Base-by-base conservation (phyloP, 1,139 yeast genomes). In the Zygosaccharomyces pseudobailii region DNA sequence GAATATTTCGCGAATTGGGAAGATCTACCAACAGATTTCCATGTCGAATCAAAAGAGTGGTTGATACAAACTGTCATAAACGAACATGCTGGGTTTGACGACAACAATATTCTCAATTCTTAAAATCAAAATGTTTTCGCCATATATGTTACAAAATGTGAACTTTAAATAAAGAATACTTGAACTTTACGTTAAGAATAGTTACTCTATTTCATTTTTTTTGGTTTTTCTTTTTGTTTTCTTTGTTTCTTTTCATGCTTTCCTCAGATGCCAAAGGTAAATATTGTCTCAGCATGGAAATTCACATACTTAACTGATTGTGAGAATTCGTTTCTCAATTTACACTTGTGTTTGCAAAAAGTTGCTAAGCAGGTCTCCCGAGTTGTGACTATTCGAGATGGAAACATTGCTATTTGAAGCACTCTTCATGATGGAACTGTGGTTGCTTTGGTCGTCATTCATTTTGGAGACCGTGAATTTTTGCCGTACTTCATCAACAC, bases 1-100 rank as follows among this genome's bases (percentile, higher is more conserved):
- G 17, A 23, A n/a, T 10, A 21, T 27, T 19, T 36, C 36, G 23
- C 32, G 6, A 10, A 33, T 13, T 25, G 20, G 22, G 28, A 31
- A 8, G 20, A 32, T 8, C 10, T n/a, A 10, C 19, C 41, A 20
- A 37, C 37, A 5, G 34, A 43, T 13, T n/a, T 51, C 36, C 56
- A 55, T 42, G 53, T 63, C 1, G 62, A 60, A 47, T 49, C 55
- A 55, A 82, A 87, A 83, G 90, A 84, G 61, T 84, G 90, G 90
- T 71, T 83, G 1, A 87, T 84, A 1, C 90, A 84, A 55, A 78
- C 87, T 57, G 74, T 82, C 7, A 81, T 84, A n/a, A 76, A 78
- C 58, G 71, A 71, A 10, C 47, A 50, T 19, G 9, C 46, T 4
- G 51, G 47, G 20, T 46, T 45, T 17, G n/a, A 19, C 6, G 19